These are phyloP conservation scores for Phytophthora sp. DNA, from an alignment of 352 stramenopile species.

Conservation along the genomic window DNA sequence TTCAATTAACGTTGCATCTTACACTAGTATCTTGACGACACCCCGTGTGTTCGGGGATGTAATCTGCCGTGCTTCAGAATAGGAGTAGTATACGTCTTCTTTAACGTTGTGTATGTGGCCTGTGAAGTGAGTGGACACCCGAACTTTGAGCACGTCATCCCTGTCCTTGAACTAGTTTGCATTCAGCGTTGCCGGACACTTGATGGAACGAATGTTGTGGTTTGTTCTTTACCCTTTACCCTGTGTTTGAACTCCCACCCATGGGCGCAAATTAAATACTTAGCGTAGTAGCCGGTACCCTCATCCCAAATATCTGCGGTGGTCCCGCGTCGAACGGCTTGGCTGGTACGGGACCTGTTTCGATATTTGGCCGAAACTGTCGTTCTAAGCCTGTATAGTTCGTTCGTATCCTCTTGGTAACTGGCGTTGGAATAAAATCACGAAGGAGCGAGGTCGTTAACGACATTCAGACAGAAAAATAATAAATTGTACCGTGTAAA, in stretches of 20 bases:
- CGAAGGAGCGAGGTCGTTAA: too few relatives aligned
- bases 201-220: constrained; percentile 17
- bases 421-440: too few relatives aligned
- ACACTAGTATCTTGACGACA: constrained; percentile 3
- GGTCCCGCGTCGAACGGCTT: background rate
- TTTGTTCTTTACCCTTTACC: constrained; percentile 8
- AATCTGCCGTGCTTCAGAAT: background rate
- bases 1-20: background rate
- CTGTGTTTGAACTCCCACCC: constrained; percentile 5
- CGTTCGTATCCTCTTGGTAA: background rate
- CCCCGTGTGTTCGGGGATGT: background rate
- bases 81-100: constrained; percentile 3
- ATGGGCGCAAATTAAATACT: constrained; percentile 8
- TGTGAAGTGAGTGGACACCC: background rate
- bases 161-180: background rate
- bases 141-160: background rate
- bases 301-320: background rate
- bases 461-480: too few relatives aligned
- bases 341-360: background rate
- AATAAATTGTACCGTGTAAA: too few relatives aligned
- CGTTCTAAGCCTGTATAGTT: background rate
- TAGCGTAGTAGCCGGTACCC: background rate
- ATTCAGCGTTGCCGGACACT: background rate
- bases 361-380: background rate
- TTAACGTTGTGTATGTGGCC: background rate